Percentiles rank a stretch among this genome's conserved stretches.
Evolutionary conservation across 148 eudicot species (phyloP).

Genomic region (Selenicereus undatus): DNA sequence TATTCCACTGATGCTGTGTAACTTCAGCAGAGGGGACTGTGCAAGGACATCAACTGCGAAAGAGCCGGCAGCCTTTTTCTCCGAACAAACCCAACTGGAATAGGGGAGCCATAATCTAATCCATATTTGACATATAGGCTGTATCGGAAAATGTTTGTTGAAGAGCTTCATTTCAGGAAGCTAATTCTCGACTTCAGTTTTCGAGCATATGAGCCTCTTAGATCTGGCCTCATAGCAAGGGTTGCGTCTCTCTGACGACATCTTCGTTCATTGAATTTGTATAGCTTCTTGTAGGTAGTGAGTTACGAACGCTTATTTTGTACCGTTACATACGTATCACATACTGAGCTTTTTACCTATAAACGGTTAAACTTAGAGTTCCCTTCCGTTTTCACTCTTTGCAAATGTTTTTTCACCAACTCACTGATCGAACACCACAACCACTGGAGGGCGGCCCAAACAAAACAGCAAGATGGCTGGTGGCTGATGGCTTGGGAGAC

Average conservation of each 20-base stretch:
- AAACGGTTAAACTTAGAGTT: too few species aligned
- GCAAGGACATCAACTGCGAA: neutral
- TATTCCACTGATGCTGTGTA: constrained; percentile 2
- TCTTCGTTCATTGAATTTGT: neutral
- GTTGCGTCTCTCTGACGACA: neutral
- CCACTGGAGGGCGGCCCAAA: too few species aligned
- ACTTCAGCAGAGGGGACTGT: neutral
- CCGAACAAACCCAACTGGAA: neutral
- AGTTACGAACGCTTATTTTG: neutral
- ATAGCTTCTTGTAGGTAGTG: constrained; percentile 2
- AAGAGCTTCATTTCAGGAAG: neutral
- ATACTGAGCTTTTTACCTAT: too few species aligned
- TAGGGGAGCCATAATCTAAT: neutral
- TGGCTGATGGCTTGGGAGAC: too few species aligned
- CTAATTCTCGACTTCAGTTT: neutral
- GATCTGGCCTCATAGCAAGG: too few species aligned
- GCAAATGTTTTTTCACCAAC: too few species aligned
- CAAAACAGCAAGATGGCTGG: too few species aligned
- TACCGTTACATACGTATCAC: neutral
- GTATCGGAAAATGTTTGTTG: neutral
- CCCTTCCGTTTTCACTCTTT: too few species aligned
- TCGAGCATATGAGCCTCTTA: neutral
- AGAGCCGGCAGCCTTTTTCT: too few species aligned
- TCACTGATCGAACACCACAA: too few species aligned
- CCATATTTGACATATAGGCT: neutral